These are phyloP conservation scores for Drechslerella coelobrocha DNA, from an alignment of 2,329 filamentous ascomycete genomes.

Conservation along the genomic window DNA sequence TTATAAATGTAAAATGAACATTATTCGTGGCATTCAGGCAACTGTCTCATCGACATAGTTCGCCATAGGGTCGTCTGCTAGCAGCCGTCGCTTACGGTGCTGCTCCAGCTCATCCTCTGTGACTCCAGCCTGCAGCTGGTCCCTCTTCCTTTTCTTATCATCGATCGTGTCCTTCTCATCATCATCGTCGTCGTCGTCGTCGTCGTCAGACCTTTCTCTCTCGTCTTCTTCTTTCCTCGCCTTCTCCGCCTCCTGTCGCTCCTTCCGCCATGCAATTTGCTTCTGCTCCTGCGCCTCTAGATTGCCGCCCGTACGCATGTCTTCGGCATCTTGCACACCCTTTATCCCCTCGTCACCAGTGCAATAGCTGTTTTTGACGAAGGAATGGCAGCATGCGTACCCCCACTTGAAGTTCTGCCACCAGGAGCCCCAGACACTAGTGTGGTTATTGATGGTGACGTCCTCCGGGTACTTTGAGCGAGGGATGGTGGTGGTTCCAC, in stretches of 20 bases:
- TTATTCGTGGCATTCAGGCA: constrained; percentile 14
- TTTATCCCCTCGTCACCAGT: constrained; percentile 86
- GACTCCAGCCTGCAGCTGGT: constrained; percentile 78
- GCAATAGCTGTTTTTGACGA: constrained; percentile 95
- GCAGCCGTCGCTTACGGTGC: constrained; percentile 77
- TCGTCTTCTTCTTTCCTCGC: constrained; percentile 57
- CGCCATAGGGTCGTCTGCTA: constrained; percentile 85
- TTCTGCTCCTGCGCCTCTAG: constrained; percentile 50
- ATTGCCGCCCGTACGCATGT: constrained; percentile 52
- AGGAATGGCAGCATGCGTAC: constrained; percentile 92
- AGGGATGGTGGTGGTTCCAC: constrained; percentile 74
- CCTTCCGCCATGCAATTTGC: constrained; percentile 51
- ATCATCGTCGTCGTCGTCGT: constrained; percentile 52
- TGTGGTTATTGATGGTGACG: constrained; percentile 87
- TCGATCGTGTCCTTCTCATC: constrained; percentile 54
- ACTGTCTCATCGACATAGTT: constrained; percentile 66
- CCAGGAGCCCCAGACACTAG: constrained; percentile 93
- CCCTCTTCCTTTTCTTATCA: constrained; percentile 74
- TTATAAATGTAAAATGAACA: background rate
- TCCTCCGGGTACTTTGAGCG: constrained; percentile 95
- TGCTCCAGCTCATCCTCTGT: constrained; percentile 85
- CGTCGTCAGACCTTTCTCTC: constrained; percentile 53
- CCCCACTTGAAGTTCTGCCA: constrained; percentile 96
- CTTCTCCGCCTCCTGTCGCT: constrained; percentile 55
- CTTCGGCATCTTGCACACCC: constrained; percentile 78